phyloP scores from a whole-genome alignment of 768 basidiomycete species.

The Amanita jacksonii region DNA sequence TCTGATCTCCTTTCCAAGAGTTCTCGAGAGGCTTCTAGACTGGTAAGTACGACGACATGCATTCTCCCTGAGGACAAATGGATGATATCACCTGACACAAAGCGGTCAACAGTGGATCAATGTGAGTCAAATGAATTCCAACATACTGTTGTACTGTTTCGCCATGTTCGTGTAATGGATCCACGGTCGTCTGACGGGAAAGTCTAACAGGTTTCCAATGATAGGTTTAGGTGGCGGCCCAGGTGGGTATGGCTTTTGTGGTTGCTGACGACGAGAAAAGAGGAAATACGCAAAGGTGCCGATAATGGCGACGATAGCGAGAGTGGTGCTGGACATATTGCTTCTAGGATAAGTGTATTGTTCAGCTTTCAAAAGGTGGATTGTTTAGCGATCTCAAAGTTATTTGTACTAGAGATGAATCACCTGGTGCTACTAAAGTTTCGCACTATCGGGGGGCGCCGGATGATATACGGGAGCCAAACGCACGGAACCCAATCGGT shows the following conservation, averaged over 20 bases:
- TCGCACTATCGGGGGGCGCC: no score
- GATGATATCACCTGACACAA: constrained; percentile 4
- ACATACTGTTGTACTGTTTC: not conserved
- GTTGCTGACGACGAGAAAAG: not conserved
- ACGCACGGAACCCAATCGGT: no score
- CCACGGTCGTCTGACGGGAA: not conserved
- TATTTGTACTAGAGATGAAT: no score
- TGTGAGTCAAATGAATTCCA: not conserved
- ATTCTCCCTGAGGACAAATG: constrained; percentile 1
- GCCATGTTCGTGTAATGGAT: not conserved
- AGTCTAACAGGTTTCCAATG: not conserved
- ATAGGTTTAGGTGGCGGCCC: constrained; percentile 3
- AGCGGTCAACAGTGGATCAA: no score
- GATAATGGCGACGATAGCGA: no score
- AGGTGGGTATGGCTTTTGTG: not conserved
- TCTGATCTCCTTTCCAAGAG: constrained; percentile 11
- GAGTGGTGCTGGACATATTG: no score
- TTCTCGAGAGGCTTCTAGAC: constrained; percentile 2
- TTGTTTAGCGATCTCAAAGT: no score
- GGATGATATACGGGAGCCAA: no score
- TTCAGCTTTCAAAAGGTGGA: no score
- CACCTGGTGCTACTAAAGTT: no score
- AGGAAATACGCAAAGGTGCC: not conserved
- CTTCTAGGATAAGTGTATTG: no score
- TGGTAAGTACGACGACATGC: constrained; percentile 7